Percentiles rank a stretch among this genome's conserved stretches.
phyloP scores from a whole-genome alignment of 441 rosid species.

The Melastoma candidum region DNA sequence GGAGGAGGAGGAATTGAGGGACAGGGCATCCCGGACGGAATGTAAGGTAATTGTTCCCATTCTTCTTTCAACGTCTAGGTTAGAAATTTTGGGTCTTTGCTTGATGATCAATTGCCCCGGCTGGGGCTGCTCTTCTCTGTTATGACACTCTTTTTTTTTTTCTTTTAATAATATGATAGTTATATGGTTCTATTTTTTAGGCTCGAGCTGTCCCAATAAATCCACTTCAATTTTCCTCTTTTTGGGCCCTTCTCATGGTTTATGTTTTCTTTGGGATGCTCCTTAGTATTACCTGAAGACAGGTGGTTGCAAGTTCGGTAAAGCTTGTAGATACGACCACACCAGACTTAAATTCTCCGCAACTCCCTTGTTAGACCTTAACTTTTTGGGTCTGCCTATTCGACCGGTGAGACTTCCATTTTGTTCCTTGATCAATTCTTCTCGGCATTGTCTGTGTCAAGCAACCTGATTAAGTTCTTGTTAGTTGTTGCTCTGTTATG shows the following conservation, averaged over 20 bases:
- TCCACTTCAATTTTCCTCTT: not conserved
- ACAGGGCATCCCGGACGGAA: constrained; percentile 43
- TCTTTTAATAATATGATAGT: no score
- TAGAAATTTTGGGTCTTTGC: not conserved
- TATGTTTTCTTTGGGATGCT: constrained; percentile 17
- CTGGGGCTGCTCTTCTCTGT: no score
- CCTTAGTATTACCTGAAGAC: constrained; percentile 79
- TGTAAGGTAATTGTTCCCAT: constrained; percentile 58
- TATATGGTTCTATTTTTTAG: no score
- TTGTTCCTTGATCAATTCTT: not conserved
- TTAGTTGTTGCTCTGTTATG: not conserved
- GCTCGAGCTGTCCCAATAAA: no score
- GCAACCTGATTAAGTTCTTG: no score
- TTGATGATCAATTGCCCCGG: not conserved
- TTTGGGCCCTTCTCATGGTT: constrained; percentile 6
- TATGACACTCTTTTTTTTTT: no score
- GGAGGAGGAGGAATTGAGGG: constrained; percentile 46
- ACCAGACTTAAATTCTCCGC: constrained; percentile 26
- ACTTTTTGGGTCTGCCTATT: constrained; percentile 87
- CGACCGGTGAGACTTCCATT: constrained; percentile 36
- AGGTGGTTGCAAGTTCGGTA: constrained; percentile 94
- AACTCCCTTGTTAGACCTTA: constrained; percentile 41
- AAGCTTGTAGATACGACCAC: constrained; percentile 81
- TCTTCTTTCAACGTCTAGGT: no score
- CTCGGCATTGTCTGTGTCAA: no score